phyloP scores from a whole-genome alignment of 306 rosid species.

The Ammopiptanthus mongolicus region DNA sequence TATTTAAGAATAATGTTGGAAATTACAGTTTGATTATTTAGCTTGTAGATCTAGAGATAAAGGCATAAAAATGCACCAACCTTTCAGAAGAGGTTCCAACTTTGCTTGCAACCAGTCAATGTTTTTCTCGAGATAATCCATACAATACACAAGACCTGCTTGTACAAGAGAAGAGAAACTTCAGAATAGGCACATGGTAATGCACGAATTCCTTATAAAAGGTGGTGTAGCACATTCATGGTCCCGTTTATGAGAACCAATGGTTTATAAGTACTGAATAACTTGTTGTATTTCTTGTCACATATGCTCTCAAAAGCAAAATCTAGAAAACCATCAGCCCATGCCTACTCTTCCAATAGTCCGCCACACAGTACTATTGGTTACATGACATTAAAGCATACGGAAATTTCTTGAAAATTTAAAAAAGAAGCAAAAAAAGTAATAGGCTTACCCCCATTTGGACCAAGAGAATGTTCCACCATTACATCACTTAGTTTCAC shows the following conservation, averaged over 20 bases:
- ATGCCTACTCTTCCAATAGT: background rate
- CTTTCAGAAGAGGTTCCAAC: slow-evolving; percentile 81
- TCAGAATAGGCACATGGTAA: slow-evolving; percentile 14
- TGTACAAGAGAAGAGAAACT: slow-evolving; percentile 19
- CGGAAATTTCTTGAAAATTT: background rate
- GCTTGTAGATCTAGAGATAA: background rate
- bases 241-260: background rate
- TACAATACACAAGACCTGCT: slow-evolving; percentile 86
- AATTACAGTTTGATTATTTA: background rate
- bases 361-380: background rate
- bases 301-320: background rate
- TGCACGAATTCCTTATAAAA: background rate
- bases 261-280: background rate
- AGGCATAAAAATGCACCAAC: slow-evolving; percentile 41
- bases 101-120: slow-evolving; percentile 84
- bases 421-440: background rate
- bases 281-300: background rate
- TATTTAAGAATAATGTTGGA: background rate
- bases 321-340: background rate
- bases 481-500: slow-evolving; percentile 79
- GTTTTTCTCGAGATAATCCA: slow-evolving; percentile 93
- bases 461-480: slow-evolving; percentile 87
- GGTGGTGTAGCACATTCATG: background rate
- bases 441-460: slow-evolving; percentile 70
- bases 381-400: background rate